Evolutionary conservation across 331 rosid species (phyloP).

Genomic region (Quercus tomentella): DNA sequence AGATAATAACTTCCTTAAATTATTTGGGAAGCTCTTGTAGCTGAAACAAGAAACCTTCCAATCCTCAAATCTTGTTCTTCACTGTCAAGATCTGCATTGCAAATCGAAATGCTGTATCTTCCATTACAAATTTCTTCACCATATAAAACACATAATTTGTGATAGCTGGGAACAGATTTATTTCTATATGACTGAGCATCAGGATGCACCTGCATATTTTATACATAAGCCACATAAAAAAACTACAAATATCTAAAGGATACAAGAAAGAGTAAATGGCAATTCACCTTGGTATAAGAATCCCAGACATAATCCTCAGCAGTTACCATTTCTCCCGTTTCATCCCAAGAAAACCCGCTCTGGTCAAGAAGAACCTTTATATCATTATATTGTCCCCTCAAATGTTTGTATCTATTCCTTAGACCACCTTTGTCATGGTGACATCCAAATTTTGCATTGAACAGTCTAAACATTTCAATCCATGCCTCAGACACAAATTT

Average conservation of each 20-base stretch:
- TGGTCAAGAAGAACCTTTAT: constrained; percentile 6
- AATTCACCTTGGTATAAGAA: constrained; percentile 4
- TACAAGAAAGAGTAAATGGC: too few relatives aligned
- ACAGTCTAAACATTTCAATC: constrained; percentile 11
- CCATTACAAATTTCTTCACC: constrained; percentile 11
- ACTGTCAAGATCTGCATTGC: constrained; percentile 21
- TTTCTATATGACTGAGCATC: constrained; percentile 10
- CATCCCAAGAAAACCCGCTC: constrained; percentile 1
- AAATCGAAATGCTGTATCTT: constrained; percentile 5
- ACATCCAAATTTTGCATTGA: constrained; percentile 13
- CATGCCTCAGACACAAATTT: background rate
- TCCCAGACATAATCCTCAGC: constrained; percentile 2
- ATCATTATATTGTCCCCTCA: constrained; percentile 10
- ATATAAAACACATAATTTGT: constrained; percentile 15
- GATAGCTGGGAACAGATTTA: constrained; percentile 1
- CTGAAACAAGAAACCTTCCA: constrained; percentile 18
- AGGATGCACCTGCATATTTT: constrained; percentile 14
- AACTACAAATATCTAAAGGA: background rate
- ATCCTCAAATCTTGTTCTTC: constrained; percentile 20
- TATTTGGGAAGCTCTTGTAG: background rate
- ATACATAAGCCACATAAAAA: background rate
- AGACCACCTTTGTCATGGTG: constrained; percentile 8
- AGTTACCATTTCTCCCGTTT: constrained; percentile 3
- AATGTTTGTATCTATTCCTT: constrained; percentile 8
- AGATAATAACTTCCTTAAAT: background rate